Evolutionary conservation across 2,329 filamentous ascomycete species (phyloP).

Genomic region (Colletotrichum sp.): DNA sequence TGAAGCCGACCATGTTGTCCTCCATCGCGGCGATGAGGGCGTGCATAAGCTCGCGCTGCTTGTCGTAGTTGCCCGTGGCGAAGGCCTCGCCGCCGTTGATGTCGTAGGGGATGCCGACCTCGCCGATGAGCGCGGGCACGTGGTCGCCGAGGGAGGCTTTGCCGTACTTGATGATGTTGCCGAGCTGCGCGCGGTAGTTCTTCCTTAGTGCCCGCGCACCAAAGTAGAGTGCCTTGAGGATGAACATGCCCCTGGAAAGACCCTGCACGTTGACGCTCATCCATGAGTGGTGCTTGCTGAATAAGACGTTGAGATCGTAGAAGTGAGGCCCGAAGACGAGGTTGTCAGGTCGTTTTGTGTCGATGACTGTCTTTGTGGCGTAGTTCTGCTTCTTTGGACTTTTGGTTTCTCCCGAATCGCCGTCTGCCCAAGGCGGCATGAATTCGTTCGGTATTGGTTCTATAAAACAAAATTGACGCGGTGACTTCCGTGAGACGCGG

Average conservation of each 20-base stretch:
- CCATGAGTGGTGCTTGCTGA: conserved; percentile 37
- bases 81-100: conserved; percentile 41
- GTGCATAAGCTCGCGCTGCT: conserved; percentile 43
- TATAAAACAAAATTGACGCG: conserved; percentile 38
- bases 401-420: background rate
- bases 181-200: conserved; percentile 44
- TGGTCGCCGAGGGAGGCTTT: conserved; percentile 32
- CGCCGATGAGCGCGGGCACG: conserved; percentile 42
- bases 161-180: conserved; percentile 39
- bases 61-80: conserved; percentile 41
- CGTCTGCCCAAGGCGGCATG: conserved; percentile 39
- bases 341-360: conserved; percentile 31
- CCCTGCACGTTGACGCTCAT: conserved; percentile 47
- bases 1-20: conserved; percentile 40
- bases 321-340: conserved; percentile 48
- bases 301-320: conserved; percentile 47
- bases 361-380: conserved; percentile 31
- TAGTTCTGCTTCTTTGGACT: conserved; percentile 24
- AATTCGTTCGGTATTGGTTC: conserved; percentile 48
- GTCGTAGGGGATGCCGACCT: conserved; percentile 46
- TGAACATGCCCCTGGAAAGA: conserved; percentile 42
- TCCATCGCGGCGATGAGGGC: conserved; percentile 46
- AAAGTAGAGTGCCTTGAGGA: conserved; percentile 45
- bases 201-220: conserved; percentile 38
- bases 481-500: conserved; percentile 34